Base-by-base conservation (phyloP, 148 eudicot genomes). In the Rhododendron williamsianum region DNA sequence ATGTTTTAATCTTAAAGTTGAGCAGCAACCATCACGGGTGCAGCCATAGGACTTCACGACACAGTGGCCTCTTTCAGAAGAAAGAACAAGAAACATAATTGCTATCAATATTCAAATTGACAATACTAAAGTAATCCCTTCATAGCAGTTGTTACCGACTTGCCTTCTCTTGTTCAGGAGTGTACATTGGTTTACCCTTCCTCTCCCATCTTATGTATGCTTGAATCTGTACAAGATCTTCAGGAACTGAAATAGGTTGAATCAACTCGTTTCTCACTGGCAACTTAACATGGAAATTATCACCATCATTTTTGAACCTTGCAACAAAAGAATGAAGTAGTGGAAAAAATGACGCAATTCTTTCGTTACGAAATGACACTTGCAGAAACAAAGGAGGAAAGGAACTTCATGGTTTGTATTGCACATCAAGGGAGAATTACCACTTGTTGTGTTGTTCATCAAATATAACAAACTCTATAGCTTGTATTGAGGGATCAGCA, bases 221-320 rank as follows among this genome's bases (percentile, higher is more conserved):
- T 91, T 97, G 99, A 87, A 93, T 45, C 91, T 95, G 98, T 60
- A 97, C 99, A 89, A 97, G 98, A 89, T 97, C 99, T 87, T 97
- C 99, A 56, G 99, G 99, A 86, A 97, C 91, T 81, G 94, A 88
- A 85, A 90, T 83, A 85, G 89, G 86, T 87, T 90, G 88, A 80
- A 38, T 82, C 43, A 65, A 76, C 89, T 90, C 88, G 76, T 87
- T 84, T 87, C 85, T 88, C 84, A 35, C 35, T 35, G 95, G 96
- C 87, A 97, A 88, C 82, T 89, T 88, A 74, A 97, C 90, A 80
- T 87, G 88, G 86, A 97, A 95, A 90, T 97, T 97, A 49, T 87
- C 90, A 79, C 99, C 99, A 69, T 94, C 90, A 86, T 94, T 90
- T 89, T 97, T 97, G 84, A 91, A 93, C 99, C 99, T 97, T 56